A percentile compares a stretch with the other conserved stretches of the same genome.
These are phyloP conservation scores for Bisporella sp. DNA, from an alignment of 2,329 filamentous ascomycete genomes.

Conservation along the genomic window DNA sequence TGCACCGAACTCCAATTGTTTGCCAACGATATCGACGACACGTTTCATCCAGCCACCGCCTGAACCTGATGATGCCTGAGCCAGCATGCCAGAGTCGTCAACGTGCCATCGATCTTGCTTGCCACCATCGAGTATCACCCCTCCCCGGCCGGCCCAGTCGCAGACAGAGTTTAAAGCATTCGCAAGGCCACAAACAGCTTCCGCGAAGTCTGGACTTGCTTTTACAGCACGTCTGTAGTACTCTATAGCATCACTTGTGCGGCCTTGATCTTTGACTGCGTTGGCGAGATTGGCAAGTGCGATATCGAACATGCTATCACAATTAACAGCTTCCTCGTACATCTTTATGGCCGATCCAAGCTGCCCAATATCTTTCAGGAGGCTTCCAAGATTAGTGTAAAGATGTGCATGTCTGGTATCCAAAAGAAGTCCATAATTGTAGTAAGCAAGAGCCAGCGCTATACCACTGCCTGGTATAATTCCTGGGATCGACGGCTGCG, in stretches of 20 bases:
- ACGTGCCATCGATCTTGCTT: conserved; percentile 90
- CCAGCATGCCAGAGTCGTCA: conserved; percentile 72
- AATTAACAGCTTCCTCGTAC: conserved; percentile 91
- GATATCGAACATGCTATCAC: conserved; percentile 93
- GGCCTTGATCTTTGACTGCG: conserved; percentile 92
- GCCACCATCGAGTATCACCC: conserved; percentile 67
- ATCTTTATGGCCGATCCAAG: conserved; percentile 87
- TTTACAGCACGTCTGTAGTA: conserved; percentile 88
- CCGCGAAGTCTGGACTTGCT: conserved; percentile 92
- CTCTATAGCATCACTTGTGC: conserved; percentile 81
- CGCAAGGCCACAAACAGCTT: conserved; percentile 91
- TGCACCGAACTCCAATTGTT: conserved; percentile 80
- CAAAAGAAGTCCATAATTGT: conserved; percentile 84
- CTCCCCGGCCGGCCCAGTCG: conserved; percentile 85
- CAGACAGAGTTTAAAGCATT: conserved; percentile 96
- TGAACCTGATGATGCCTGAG: conserved; percentile 58
- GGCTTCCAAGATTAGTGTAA: conserved; percentile 91
- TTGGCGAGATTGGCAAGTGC: conserved; percentile 94
- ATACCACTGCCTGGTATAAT: conserved; percentile 81
- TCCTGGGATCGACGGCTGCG: conserved; percentile 57
- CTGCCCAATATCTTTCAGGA: conserved; percentile 94
- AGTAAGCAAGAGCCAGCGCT: conserved; percentile 83
- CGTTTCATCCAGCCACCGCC: conserved; percentile 79
- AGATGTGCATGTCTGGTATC: conserved; percentile 90
- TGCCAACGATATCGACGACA: conserved; percentile 84